A percentile compares a stretch with the other conserved stretches of the same genome.
These are phyloP conservation scores for Eruca vesicaria DNA, from an alignment of 441 rosid genomes.

Conservation along the genomic window DNA sequence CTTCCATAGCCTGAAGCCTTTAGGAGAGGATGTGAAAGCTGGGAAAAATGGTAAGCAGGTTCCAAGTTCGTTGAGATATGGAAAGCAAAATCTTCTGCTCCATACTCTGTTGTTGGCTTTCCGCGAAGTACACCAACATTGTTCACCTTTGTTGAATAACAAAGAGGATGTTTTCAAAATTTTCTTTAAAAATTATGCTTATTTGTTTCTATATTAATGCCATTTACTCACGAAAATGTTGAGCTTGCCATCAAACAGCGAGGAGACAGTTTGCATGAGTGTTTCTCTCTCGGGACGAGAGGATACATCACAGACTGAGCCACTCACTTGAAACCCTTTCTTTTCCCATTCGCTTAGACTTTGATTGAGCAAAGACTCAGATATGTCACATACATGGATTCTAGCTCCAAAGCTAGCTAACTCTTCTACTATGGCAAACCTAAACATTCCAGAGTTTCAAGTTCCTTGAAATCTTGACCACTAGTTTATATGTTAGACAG, in stretches of 20 bases:
- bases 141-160: constrained; percentile 36
- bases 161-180: background rate
- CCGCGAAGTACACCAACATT: constrained; percentile 30
- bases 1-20: constrained; percentile 43
- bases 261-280: background rate
- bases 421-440: constrained; percentile 22
- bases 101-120: constrained; percentile 33
- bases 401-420: background rate
- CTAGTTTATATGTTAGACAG: no score
- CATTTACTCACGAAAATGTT: background rate
- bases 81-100: constrained; percentile 28
- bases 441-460: background rate
- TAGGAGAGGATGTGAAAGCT: constrained; percentile 40
- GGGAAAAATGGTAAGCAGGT: constrained; percentile 39
- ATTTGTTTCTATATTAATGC: background rate
- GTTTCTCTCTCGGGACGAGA: background rate
- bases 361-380: background rate
- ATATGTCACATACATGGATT: background rate
- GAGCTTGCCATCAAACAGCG: background rate
- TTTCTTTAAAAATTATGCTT: background rate
- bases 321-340: background rate
- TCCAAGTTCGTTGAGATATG: constrained; percentile 43
- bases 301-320: background rate
- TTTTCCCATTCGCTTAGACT: background rate
- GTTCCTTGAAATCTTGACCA: background rate